These are phyloP conservation scores for Polygonum maritimum DNA, from an alignment of 148 eudicot species.

Conservation along the genomic window DNA sequence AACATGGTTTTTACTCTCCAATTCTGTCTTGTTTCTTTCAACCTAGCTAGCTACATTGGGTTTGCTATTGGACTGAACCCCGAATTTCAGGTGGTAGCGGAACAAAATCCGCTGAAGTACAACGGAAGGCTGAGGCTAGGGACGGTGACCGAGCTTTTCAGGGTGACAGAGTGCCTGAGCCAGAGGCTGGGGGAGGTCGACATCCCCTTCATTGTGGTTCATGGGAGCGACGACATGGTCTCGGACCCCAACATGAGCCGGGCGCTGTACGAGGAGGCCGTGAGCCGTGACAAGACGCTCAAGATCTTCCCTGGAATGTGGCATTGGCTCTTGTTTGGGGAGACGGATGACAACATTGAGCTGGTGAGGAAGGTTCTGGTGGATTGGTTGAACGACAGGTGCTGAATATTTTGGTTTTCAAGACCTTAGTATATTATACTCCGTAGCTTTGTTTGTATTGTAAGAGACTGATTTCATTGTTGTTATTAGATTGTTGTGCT, in stretches of 20 bases:
- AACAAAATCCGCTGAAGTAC: constrained; percentile 69
- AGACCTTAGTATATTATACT: too few relatives aligned
- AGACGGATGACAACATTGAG: constrained; percentile 82
- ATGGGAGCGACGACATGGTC: constrained; percentile 75
- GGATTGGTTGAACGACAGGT: constrained; percentile 63
- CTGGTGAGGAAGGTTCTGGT: constrained; percentile 56
- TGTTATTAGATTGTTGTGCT: too few relatives aligned
- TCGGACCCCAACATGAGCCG: constrained; percentile 82
- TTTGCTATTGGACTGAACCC: not conserved
- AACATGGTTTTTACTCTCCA: not conserved
- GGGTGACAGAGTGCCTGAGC: constrained; percentile 62
- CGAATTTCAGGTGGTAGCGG: constrained; percentile 21
- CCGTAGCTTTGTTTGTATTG: too few relatives aligned
- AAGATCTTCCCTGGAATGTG: constrained; percentile 79
- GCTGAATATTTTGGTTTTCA: not conserved
- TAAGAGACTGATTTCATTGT: too few relatives aligned
- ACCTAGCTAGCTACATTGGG: not conserved
- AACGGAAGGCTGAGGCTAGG: constrained; percentile 81
- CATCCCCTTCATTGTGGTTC: constrained; percentile 63
- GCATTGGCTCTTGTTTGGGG: constrained; percentile 93
- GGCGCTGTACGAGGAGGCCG: constrained; percentile 56
- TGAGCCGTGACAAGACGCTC: constrained; percentile 60
- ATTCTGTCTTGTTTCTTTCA: not conserved
- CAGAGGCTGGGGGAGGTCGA: constrained; percentile 33
- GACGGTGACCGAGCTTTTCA: constrained; percentile 63